phyloP scores from a whole-genome alignment of 2,329 filamentous ascomycete genomes.

The Lachnellula hyalina region DNA sequence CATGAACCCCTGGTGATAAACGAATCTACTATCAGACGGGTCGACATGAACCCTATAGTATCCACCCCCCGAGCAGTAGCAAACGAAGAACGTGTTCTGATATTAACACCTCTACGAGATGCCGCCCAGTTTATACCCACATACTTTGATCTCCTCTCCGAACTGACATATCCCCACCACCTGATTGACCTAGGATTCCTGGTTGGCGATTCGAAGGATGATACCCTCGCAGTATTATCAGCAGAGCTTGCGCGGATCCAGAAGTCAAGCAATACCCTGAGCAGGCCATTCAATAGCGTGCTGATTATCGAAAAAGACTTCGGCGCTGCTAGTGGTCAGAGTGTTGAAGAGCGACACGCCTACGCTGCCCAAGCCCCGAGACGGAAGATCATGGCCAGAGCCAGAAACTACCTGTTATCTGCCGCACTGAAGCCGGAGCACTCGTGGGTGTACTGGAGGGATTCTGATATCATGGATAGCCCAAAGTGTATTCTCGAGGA shows the following conservation, averaged over 20 bases:
- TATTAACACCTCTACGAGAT: conserved; percentile 90
- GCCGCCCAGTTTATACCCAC: conserved; percentile 75
- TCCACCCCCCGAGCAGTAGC: conserved; percentile 72
- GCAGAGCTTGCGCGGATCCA: conserved; percentile 86
- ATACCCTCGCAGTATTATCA: conserved; percentile 81
- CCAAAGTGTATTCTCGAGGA: conserved; percentile 86
- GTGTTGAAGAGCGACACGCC: conserved; percentile 75
- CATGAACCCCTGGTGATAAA: conserved; percentile 85
- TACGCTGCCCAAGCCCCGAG: conserved; percentile 86
- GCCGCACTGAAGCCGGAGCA: conserved; percentile 86
- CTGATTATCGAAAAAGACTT: conserved; percentile 91
- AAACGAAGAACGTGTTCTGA: conserved; percentile 83
- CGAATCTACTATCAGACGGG: conserved; percentile 67
- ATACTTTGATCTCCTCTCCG: conserved; percentile 87
- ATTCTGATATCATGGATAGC: conserved; percentile 93
- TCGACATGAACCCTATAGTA: conserved; percentile 79
- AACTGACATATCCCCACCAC: conserved; percentile 89
- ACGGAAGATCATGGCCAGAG: conserved; percentile 82
- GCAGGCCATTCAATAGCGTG: conserved; percentile 78
- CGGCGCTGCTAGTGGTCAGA: conserved; percentile 55
- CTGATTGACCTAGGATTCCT: conserved; percentile 94
- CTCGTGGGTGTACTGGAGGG: conserved; percentile 98
- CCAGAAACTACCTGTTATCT: conserved; percentile 85
- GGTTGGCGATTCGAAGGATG: conserved; percentile 85
- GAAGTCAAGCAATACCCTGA: conserved; percentile 61